These are phyloP conservation scores for Bacterosira constricta DNA, from an alignment of 108 stramenopile genomes.

Conservation along the genomic window DNA sequence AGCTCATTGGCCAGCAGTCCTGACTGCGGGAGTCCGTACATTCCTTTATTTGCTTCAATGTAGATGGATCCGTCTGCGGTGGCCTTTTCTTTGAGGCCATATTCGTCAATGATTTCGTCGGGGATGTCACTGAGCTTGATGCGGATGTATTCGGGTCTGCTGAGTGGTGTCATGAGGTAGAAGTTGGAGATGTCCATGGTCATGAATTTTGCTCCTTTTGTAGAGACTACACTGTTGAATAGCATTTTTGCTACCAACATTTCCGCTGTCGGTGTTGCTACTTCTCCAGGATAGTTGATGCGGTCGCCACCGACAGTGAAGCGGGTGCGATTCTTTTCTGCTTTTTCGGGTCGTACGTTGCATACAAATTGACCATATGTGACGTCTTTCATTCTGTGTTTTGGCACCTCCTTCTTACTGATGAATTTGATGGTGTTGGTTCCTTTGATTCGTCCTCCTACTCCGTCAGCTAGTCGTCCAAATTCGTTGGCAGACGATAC, in stretches of 20 bases:
- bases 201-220: constrained; percentile 22
- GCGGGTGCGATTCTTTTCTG: no score
- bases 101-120: constrained; percentile 38
- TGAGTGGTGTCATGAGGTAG: constrained; percentile 45
- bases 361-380: constrained; percentile 11
- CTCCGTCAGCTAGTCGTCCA: background rate
- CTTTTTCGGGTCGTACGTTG: constrained; percentile 7
- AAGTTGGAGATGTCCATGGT: constrained; percentile 43
- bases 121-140: no score
- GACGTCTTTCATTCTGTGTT: background rate
- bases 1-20: constrained; percentile 24
- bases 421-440: background rate
- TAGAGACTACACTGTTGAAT: constrained; percentile 16
- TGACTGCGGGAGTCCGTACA: no score
- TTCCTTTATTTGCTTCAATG: constrained; percentile 10
- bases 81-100: constrained; percentile 14
- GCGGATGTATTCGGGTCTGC: constrained; percentile 41
- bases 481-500: constrained; percentile 1
- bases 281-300: no score
- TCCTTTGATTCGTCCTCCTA: background rate
- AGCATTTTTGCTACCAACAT: constrained; percentile 9
- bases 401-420: no score
- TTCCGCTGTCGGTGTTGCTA: constrained; percentile 1
- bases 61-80: background rate
- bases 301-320: no score